phyloP scores from a whole-genome alignment of 1,284 basidiomycete species.

The Hymenochaete sp. region DNA sequence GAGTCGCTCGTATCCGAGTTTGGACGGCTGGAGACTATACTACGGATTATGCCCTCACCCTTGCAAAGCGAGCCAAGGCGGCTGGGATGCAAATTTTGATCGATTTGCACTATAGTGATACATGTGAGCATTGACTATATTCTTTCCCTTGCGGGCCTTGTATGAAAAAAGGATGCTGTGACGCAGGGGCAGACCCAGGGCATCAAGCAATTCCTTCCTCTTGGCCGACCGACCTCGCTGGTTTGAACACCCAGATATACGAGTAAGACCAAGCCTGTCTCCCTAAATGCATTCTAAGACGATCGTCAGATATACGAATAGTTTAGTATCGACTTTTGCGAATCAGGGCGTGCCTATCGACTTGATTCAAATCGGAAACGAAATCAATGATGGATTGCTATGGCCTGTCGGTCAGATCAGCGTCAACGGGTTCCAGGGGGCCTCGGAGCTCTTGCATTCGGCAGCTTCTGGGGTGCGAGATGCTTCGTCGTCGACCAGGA shows the following conservation, averaged over 20 bases:
- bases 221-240: conserved; percentile 45
- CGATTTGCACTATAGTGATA: conserved; percentile 58
- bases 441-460: conserved; percentile 54
- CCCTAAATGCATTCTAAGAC: neutral
- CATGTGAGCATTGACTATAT: conserved; percentile 32
- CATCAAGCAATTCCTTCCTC: conserved; percentile 50
- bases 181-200: conserved; percentile 54
- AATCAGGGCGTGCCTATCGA: conserved; percentile 47
- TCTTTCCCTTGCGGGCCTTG: conserved; percentile 1
- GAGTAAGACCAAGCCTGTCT: conserved; percentile 29
- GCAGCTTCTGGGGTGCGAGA: conserved; percentile 36
- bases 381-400: conserved; percentile 36
- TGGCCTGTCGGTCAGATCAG: conserved; percentile 54
- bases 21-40: conserved; percentile 56
- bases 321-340: conserved; percentile 41
- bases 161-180: neutral
- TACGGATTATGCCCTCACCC: conserved; percentile 42
- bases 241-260: conserved; percentile 47
- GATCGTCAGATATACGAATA: conserved; percentile 39
- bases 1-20: conserved; percentile 51
- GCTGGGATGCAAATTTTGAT: conserved; percentile 50
- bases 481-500: conserved; percentile 39
- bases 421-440: conserved; percentile 41
- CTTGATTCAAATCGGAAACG: conserved; percentile 35
- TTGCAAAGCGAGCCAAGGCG: conserved; percentile 48